Conservation (phyloP, 2,329 filamentous ascomycete genomes). For the Colletotrichum sublineola region DNA sequence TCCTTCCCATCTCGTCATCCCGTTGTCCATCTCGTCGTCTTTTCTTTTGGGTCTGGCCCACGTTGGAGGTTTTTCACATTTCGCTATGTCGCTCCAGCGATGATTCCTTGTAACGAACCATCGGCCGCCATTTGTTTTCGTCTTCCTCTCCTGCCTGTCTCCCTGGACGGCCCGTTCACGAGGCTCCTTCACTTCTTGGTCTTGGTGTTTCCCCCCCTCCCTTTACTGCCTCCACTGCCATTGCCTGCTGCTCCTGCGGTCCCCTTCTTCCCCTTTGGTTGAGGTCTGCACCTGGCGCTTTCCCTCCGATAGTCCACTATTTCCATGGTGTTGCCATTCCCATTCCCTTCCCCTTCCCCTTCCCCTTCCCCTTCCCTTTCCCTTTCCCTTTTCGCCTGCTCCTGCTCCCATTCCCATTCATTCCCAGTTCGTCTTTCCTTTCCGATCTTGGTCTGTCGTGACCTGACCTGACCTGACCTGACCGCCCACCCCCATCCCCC, state of each 20-base stretch:
- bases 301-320: constrained; percentile 39
- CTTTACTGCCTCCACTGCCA: constrained; percentile 36
- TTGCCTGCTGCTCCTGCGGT: constrained; percentile 21
- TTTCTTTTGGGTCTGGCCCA: constrained; percentile 37
- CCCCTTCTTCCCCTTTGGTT: constrained; percentile 39
- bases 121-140: neutral
- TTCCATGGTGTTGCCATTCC: constrained; percentile 45
- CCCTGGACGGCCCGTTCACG: constrained; percentile 33
- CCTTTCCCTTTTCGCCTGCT: constrained; percentile 31
- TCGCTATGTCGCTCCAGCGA: constrained; percentile 12
- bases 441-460: constrained; percentile 5
- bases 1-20: constrained; percentile 24
- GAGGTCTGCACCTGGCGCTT: constrained; percentile 25
- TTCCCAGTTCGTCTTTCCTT: constrained; percentile 30
- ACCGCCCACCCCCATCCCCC: constrained; percentile 30
- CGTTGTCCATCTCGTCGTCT: constrained; percentile 24
- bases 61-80: constrained; percentile 36
- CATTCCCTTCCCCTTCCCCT: too few species aligned
- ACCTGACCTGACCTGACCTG: constrained; percentile 6
- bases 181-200: constrained; percentile 36
- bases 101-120: neutral
- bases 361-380: constrained; percentile 41
- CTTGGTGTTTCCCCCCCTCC: constrained; percentile 40
- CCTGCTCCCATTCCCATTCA: constrained; percentile 41
- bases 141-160: neutral